A percentile compares a stretch with the other conserved stretches of the same genome.
Evolutionary conservation across 371 early-diverging fungal species (phyloP).

Genomic region (Capniomyces stellatus): DNA sequence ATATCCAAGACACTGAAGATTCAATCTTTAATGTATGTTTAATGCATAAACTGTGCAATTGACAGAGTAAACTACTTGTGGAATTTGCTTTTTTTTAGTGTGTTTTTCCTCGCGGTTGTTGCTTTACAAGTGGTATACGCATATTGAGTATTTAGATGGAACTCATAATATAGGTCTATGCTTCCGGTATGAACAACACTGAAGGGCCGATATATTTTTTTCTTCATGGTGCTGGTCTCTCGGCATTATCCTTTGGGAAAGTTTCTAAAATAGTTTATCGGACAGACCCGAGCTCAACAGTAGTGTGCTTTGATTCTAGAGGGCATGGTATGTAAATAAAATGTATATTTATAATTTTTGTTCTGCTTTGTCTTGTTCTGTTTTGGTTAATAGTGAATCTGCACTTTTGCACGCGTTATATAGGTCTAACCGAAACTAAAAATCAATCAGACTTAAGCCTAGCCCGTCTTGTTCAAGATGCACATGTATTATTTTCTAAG

Average conservation of each 20-base stretch:
- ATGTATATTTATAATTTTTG: too few species aligned
- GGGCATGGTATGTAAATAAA: neutral
- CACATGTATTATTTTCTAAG: neutral
- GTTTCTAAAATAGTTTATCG: constrained; percentile 30
- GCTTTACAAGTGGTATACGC: too few species aligned
- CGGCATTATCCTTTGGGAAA: constrained; percentile 59
- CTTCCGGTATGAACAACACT: constrained; percentile 8
- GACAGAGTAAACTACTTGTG: too few species aligned
- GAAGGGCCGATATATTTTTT: constrained; percentile 53
- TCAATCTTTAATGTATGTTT: too few species aligned
- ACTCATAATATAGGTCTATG: constrained; percentile 20
- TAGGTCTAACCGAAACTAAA: neutral
- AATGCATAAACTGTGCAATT: too few species aligned
- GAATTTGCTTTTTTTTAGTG: too few species aligned
- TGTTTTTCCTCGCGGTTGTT: too few species aligned
- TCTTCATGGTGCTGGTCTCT: constrained; percentile 82
- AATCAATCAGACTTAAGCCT: neutral
- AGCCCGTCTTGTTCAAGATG: neutral
- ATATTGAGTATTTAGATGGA: too few species aligned
- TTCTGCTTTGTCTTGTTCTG: too few species aligned
- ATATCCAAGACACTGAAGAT: neutral
- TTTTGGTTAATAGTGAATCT: too few species aligned
- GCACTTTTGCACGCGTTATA: too few species aligned
- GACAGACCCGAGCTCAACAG: constrained; percentile 15
- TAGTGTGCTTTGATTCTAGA: constrained; percentile 3